phyloP scores from a whole-genome alignment of 2,329 filamentous ascomycete species.

The Plenodomus lindquistii region DNA sequence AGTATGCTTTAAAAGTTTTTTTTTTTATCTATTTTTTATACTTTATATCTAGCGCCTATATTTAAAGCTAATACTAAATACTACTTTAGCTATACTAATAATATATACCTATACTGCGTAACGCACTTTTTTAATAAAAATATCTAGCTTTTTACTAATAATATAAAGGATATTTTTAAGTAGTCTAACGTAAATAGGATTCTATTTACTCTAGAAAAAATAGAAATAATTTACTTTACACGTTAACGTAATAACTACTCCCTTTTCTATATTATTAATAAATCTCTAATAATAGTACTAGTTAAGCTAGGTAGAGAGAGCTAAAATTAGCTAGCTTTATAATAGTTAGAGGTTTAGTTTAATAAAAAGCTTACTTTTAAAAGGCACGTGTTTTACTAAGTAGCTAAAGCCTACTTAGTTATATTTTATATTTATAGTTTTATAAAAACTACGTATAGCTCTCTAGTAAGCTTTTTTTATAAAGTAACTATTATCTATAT shows the following conservation, averaged over 20 bases:
- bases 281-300: too few species aligned
- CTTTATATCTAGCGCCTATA: conserved; percentile 4
- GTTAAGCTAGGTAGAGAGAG: neutral
- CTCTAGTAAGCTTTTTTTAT: conserved; percentile 1
- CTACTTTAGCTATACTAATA: neutral
- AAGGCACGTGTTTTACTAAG: neutral
- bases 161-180: conserved; percentile 3
- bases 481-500: conserved; percentile 7
- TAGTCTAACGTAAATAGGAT: conserved; percentile 8
- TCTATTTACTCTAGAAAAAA: conserved; percentile 11
- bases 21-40: conserved; percentile 3
- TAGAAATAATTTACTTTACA: conserved; percentile 12
- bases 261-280: too few species aligned
- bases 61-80: neutral
- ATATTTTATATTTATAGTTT: conserved; percentile 1
- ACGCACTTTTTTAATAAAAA: conserved; percentile 5
- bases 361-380: conserved; percentile 7
- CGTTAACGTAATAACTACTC: conserved; percentile 1
- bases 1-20: conserved; percentile 1
- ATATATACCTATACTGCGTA: neutral
- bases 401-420: neutral
- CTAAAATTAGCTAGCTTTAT: conserved; percentile 1
- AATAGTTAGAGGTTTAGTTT: conserved; percentile 11
- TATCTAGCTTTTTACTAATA: conserved; percentile 2
- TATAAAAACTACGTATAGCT: conserved; percentile 1